phyloP scores from a whole-genome alignment of 352 stramenopile species.

The Globisporangium radiosum region DNA sequence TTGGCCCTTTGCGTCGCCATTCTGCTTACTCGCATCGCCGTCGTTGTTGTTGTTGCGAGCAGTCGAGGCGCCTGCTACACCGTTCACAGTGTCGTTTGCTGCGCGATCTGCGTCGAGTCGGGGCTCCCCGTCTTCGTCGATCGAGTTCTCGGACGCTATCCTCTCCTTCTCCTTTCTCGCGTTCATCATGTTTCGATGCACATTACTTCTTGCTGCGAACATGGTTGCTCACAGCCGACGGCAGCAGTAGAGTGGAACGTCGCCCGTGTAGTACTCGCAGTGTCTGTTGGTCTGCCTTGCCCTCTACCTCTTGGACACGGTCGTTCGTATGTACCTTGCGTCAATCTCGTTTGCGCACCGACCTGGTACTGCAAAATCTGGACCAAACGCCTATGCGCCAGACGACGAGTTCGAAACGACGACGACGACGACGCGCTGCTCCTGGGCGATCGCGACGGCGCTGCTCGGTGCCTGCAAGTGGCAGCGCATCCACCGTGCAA shows the following conservation, averaged over 20 bases:
- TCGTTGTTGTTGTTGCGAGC: conserved; percentile 1
- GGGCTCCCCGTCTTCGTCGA: conserved; percentile 13
- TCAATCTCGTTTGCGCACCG: too few relatives aligned
- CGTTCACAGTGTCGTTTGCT: background rate
- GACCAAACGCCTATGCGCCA: too few relatives aligned
- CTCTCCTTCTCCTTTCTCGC: conserved; percentile 13
- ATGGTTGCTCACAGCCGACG: conserved; percentile 4
- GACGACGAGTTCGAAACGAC: too few relatives aligned
- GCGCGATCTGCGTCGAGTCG: conserved; percentile 8
- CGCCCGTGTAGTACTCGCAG: too few relatives aligned
- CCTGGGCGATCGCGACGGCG: too few relatives aligned
- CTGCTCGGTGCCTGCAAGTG: too few relatives aligned
- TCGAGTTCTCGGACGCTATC: conserved; percentile 2
- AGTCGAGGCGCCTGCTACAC: background rate
- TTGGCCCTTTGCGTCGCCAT: background rate
- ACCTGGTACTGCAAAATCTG: too few relatives aligned
- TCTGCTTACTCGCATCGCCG: background rate
- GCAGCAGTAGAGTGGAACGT: background rate
- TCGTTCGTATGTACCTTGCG: too few relatives aligned
- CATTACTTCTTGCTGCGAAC: conserved; percentile 19
- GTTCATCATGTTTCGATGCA: conserved; percentile 19
- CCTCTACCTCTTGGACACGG: too few relatives aligned
- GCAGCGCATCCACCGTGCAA: too few relatives aligned
- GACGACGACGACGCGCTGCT: too few relatives aligned
- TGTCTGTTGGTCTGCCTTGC: too few relatives aligned